Evolutionary conservation across 352 stramenopile genomes (phyloP), one percentile per base, ranked within the genome.

Genomic region (Phytophthora rubi): DNA sequence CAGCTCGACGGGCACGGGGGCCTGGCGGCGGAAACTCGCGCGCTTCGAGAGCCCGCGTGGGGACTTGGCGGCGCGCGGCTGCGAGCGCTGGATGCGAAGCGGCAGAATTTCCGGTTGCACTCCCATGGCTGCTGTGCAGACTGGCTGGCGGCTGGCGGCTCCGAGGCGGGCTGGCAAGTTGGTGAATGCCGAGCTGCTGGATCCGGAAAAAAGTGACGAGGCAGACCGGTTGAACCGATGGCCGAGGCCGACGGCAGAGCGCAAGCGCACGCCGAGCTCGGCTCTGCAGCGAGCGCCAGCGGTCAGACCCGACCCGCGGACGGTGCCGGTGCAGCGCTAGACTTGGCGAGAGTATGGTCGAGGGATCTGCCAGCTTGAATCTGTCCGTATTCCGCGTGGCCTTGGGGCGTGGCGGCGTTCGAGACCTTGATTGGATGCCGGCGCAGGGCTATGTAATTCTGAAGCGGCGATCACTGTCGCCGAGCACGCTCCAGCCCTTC

Each of bases 151-250:
- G 23, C 23, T 26, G 23, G 23, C 9, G 47, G 18, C 18, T 21
- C 0, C 18, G 18, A 21, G 18, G 42, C 28, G 9, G 55, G 3
- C 55, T 23, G 47, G 47, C 26, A 62, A 71, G 16, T 78, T 73
- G 42, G 26, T 59, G 65, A 81, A 78, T 81, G 73, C 44, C 51
- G 15, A 70, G 26, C 37, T 56, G 45, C 15, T 28, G 16, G 53
- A 59, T 55, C 63, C 16, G 45, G 59, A 30, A 75, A 73, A 81
- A 78, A 76, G 74, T 65, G 74, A 81, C 74, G 70, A 70, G 74
- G 63, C 74, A 70, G 52, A 12, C 51, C 37, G 42, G 51, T 71
- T 75, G 60, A 77, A 62, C 39, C 51, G 47, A 10, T 58, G 59
- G 45, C 1, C 9, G 33, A 26, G 65, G 69, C 53, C 53, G 63